phyloP scores from a whole-genome alignment of 331 rosid species.

The Dryas integrifolia region DNA sequence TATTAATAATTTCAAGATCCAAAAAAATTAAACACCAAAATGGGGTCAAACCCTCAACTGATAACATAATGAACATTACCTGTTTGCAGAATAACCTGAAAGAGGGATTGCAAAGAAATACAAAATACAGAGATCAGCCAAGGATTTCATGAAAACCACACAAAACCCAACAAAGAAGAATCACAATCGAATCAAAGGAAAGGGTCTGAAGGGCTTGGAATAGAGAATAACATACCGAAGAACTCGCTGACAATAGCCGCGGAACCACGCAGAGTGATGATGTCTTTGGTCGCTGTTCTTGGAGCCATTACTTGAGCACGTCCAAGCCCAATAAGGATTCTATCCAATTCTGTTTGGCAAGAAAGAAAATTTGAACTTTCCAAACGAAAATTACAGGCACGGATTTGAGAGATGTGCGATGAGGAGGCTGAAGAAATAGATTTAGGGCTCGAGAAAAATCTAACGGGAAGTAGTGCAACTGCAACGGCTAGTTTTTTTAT shows the following conservation, averaged over 20 bases:
- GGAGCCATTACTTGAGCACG: conserved; percentile 56
- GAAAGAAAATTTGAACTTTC: not conserved
- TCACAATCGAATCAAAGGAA: not conserved
- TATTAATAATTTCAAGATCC: conserved; percentile 5
- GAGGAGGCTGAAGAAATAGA: conserved; percentile 19
- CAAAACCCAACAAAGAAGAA: conserved; percentile 1
- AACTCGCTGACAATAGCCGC: conserved; percentile 97
- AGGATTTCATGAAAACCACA: not conserved
- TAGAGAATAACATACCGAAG: conserved; percentile 51
- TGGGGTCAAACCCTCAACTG: not conserved
- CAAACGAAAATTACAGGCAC: not conserved
- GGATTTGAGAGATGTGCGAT: not conserved
- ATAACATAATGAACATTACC: conserved; percentile 36
- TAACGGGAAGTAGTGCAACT: conserved; percentile 19
- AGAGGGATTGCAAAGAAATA: conserved; percentile 1
- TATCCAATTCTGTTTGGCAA: not conserved
- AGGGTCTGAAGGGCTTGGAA: not conserved
- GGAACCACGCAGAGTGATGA: conserved; percentile 95
- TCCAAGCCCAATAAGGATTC: not conserved
- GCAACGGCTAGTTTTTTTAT: conserved; percentile 62
- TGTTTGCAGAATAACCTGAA: conserved; percentile 97
- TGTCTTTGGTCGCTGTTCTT: conserved; percentile 75
- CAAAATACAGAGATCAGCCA: conserved; percentile 22
- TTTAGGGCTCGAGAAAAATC: conserved; percentile 23
- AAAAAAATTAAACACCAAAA: not conserved